A percentile compares a stretch with the other conserved stretches of the same genome.
phyloP scores from a whole-genome alignment of 2,329 filamentous ascomycete genomes.

The Purpureocillium lavendulum region DNA sequence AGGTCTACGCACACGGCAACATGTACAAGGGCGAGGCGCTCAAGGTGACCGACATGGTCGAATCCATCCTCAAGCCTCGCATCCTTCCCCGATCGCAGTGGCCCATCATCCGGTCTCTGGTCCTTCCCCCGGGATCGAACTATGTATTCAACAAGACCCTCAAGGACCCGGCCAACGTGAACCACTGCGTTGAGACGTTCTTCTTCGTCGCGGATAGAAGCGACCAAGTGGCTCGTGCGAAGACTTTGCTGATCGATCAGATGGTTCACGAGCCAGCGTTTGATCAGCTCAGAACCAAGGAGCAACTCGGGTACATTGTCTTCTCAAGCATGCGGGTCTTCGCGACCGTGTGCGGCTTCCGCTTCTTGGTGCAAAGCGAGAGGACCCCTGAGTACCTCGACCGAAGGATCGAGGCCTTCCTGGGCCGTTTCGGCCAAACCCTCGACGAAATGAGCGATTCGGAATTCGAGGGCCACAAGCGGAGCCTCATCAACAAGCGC shows the following conservation, averaged over 20 bases:
- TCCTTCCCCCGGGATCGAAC: conserved; percentile 73
- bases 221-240: conserved; percentile 64
- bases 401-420: conserved; percentile 77
- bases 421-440: conserved; percentile 56
- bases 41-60: conserved; percentile 74
- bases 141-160: conserved; percentile 74
- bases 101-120: conserved; percentile 66
- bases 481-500: conserved; percentile 77
- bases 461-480: conserved; percentile 86
- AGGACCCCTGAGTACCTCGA: conserved; percentile 77
- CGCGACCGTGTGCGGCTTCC: conserved; percentile 73
- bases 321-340: conserved; percentile 70
- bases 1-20: conserved; percentile 85
- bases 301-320: conserved; percentile 95
- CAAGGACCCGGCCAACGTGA: conserved; percentile 82
- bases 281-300: conserved; percentile 90
- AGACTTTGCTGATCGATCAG: conserved; percentile 74
- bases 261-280: conserved; percentile 91
- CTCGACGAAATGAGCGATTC: conserved; percentile 69
- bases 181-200: conserved; percentile 76
- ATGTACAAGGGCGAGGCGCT: conserved; percentile 89
- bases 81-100: conserved; percentile 69
- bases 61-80: conserved; percentile 67
- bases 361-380: conserved; percentile 91
- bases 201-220: conserved; percentile 61